phyloP scores from a whole-genome alignment of 768 basidiomycete species.

The Mycena maculata region DNA sequence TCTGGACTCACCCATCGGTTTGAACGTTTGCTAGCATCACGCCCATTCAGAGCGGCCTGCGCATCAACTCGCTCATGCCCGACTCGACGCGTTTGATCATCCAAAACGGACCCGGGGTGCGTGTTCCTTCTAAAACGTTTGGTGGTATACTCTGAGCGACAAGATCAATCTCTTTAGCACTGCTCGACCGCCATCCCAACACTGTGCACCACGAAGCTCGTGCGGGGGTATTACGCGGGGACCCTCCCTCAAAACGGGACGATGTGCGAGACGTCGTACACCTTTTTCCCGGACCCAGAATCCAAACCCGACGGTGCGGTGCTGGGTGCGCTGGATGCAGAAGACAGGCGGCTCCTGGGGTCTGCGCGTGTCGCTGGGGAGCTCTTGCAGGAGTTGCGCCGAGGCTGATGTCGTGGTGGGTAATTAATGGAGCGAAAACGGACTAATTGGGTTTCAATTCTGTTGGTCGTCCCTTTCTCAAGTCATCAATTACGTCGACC shows the following conservation, averaged over 20 bases:
- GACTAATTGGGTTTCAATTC: too few species aligned
- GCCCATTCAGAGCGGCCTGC: conserved; percentile 37
- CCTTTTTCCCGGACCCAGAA: conserved; percentile 25
- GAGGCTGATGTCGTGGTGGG: background rate
- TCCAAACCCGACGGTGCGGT: background rate
- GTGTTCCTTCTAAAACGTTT: conserved; percentile 2
- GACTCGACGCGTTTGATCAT: conserved; percentile 38
- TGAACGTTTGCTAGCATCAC: conserved; percentile 34
- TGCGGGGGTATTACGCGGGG: conserved; percentile 23
- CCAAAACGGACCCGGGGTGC: conserved; percentile 37
- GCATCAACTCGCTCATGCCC: conserved; percentile 40
- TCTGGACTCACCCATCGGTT: conserved; percentile 8
- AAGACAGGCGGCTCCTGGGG: conserved; percentile 13
- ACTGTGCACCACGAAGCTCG: conserved; percentile 24
- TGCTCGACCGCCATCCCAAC: conserved; percentile 24
- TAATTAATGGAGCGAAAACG: too few species aligned
- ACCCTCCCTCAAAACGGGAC: conserved; percentile 25
- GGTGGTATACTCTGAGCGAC: too few species aligned
- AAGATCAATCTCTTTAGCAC: conserved; percentile 3
- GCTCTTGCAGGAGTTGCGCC: conserved; percentile 14
- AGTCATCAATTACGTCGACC: too few species aligned
- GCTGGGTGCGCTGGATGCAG: background rate
- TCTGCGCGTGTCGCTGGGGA: conserved; percentile 12
- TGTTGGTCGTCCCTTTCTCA: too few species aligned
- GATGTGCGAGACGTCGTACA: conserved; percentile 20